These are phyloP conservation scores for Teunomyces gatunensis DNA, from an alignment of 805 yeast genomes.

Conservation along the genomic window DNA sequence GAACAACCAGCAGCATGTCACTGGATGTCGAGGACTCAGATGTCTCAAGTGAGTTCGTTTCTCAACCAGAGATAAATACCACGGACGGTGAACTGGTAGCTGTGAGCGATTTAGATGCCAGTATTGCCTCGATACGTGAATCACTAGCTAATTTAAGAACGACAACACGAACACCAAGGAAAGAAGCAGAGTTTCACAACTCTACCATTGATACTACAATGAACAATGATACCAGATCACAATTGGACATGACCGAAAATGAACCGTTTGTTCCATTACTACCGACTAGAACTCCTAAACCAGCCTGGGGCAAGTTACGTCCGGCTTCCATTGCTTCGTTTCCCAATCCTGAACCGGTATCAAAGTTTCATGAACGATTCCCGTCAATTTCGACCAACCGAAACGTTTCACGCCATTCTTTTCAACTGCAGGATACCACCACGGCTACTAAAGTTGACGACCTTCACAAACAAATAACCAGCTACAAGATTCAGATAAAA, in stretches of 20 bases:
- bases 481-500: slow-evolving; percentile 37
- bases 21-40: neutral
- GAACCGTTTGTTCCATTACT: neutral
- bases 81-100: neutral
- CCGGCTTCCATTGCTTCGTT: slow-evolving; percentile 10
- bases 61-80: neutral
- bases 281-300: slow-evolving; percentile 5
- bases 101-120: slow-evolving; percentile 11
- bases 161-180: neutral
- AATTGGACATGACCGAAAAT: slow-evolving; percentile 17
- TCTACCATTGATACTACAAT: slow-evolving; percentile 11
- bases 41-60: neutral
- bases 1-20: slow-evolving; percentile 1
- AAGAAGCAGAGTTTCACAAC: slow-evolving; percentile 8
- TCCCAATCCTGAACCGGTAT: slow-evolving; percentile 1
- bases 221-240: slow-evolving; percentile 22
- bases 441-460: slow-evolving; percentile 25
- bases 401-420: slow-evolving; percentile 4
- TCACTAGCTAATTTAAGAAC: slow-evolving; percentile 8
- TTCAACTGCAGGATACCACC: slow-evolving; percentile 15
- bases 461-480: slow-evolving; percentile 33
- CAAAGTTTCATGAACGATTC: slow-evolving; percentile 8
- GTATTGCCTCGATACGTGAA: slow-evolving; percentile 12
- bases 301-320: slow-evolving; percentile 26
- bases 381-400: slow-evolving; percentile 4